Evolutionary conservation across 768 basidiomycete genomes (phyloP), one percentile per base, ranked within the genome.

Genomic region (Lactarius psammicola): DNA sequence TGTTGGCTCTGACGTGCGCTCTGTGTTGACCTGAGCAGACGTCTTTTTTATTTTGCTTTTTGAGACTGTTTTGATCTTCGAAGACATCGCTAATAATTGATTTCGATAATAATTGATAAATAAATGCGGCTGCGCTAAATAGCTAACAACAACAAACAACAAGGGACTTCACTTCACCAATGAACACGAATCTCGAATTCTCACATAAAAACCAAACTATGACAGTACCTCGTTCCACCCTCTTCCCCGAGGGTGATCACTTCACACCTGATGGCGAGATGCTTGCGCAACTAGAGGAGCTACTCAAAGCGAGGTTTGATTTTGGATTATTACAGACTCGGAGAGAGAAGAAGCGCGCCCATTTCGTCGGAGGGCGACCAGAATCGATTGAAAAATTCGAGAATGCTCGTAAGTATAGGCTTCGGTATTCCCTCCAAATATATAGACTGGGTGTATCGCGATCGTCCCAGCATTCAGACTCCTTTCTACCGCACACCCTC

Each of bases 401-500:
- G 28, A 31, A 30, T 3, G 9, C 62, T 46, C 54, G 60, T 69
- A 33, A 62, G 42, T 60, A 34, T 20, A 18, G 8, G 10, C 1
- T 33, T 4, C 26, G 38, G 17, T 65, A 20, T 6, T 10, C 40
- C 40, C 33, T 53, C 23, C 3, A 30, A 33, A 23, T n/a, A 20
- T 17, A 18, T 42, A 34, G 44, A 57, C 34, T 20, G n/a, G 36
- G n/a, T 56, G 10, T 46, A 1, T 26, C 28, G 2, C 15, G 33
- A 51, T 33, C 13, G 13, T 3, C 36, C 36, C 23, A 70, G 69
- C 40, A 9, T 70, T 70, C 62, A 69, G 69, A 38, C 58, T 70
- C 26, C 36, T 69, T 36, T 70, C 69, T 5, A 17, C 34, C 11
- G 18, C 56, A 44, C 15, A 23, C 3, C 10, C 58, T 26, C 64